Evolutionary conservation across 768 basidiomycete species (phyloP).

Genomic region (Brasilioporus rufonigricans): DNA sequence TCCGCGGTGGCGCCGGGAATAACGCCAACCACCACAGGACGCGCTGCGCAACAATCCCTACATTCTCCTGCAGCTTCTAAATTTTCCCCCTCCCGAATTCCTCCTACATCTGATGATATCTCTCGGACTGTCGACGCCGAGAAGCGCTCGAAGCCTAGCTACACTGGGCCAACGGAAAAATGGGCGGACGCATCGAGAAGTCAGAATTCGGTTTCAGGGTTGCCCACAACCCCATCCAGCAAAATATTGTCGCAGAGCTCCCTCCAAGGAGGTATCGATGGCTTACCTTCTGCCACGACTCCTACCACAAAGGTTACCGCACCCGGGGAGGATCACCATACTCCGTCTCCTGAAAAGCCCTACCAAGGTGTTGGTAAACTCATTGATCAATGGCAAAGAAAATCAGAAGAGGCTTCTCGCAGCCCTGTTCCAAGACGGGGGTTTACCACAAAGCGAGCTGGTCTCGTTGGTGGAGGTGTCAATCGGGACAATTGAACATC

Average conservation of each 20-base stretch:
- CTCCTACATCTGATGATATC: conserved; percentile 8
- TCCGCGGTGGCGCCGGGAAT: conserved; percentile 17
- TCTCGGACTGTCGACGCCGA: conserved; percentile 14
- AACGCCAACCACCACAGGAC: conserved; percentile 17
- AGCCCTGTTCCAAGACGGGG: conserved; percentile 38
- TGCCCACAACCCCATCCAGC: conserved; percentile 22
- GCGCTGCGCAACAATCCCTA: conserved; percentile 17
- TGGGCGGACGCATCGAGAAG: conserved; percentile 7
- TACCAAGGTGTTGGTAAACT: conserved; percentile 82
- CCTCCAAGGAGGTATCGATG: conserved; percentile 23
- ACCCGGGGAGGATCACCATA: conserved; percentile 34
- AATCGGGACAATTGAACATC: conserved; percentile 21
- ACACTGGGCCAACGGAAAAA: conserved; percentile 21
- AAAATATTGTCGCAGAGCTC: conserved; percentile 18
- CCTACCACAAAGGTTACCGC: conserved; percentile 6
- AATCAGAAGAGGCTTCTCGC: conserved; percentile 54
- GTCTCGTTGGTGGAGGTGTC: conserved; percentile 25
- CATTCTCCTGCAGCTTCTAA: conserved; percentile 26
- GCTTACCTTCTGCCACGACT: conserved; percentile 17
- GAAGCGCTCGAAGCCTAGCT: conserved; percentile 18
- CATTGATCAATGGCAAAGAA: conserved; percentile 87
- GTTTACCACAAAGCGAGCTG: conserved; percentile 40
- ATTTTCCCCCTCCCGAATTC: conserved; percentile 22
- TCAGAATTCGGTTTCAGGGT: conserved; percentile 21
- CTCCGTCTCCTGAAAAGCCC: conserved; percentile 72